These are phyloP conservation scores for Schizosaccharomyces octosporus DNA, from an alignment of 805 yeast genomes.

Conservation along the genomic window DNA sequence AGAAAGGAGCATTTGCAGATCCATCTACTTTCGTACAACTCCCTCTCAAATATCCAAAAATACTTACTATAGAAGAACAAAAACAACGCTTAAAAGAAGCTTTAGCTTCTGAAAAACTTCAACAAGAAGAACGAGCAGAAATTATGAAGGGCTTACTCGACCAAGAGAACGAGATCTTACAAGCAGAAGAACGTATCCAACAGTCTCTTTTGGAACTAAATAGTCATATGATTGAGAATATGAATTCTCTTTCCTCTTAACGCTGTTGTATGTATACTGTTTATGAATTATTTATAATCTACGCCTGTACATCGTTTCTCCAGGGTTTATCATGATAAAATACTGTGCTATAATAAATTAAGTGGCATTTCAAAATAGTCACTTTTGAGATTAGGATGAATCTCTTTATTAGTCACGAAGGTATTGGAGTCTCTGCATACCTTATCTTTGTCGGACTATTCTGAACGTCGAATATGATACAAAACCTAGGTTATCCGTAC, in stretches of 20 bases:
- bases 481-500: no score
- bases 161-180: neutral
- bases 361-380: no score
- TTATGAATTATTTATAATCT: no score
- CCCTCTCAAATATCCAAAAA: neutral
- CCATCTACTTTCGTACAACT: neutral
- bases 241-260: neutral
- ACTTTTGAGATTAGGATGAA: no score
- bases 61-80: neutral
- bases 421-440: no score
- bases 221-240: neutral
- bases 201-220: neutral
- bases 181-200: neutral
- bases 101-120: neutral
- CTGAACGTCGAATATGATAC: no score
- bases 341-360: no score
- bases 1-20: neutral
- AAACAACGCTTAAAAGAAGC: neutral
- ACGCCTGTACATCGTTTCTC: no score
- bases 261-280: no score
- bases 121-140: neutral
- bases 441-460: no score
- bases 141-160: neutral
- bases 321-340: no score
- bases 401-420: no score